Conservation (phyloP, 495 filamentous ascomycete genomes). For the Neurospora sp. region DNA sequence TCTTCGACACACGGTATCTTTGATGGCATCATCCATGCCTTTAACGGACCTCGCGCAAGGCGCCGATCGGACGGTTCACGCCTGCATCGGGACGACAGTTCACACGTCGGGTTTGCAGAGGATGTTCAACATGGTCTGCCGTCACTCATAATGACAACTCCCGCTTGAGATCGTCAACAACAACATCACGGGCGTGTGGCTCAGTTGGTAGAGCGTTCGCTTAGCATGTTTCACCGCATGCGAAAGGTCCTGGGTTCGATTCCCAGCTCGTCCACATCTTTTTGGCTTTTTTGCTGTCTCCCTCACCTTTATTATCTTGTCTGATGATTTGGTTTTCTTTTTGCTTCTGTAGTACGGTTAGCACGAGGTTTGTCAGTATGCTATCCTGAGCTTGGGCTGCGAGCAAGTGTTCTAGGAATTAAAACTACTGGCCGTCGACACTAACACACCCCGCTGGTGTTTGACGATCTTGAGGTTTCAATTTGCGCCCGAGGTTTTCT, state of each 20-base stretch:
- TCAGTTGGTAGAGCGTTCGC: neutral
- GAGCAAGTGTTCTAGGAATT: too few species aligned
- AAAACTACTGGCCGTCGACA: too few species aligned
- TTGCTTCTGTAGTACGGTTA: too few species aligned
- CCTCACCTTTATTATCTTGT: too few species aligned
- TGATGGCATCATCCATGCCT: neutral
- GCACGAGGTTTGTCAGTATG: too few species aligned
- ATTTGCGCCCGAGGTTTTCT: too few species aligned
- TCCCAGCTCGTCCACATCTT: slow-evolving; percentile 14
- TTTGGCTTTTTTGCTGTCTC: neutral
- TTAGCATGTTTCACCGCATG: slow-evolving; percentile 1
- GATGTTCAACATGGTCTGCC: neutral
- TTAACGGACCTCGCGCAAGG: neutral
- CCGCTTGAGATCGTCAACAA: too few species aligned
- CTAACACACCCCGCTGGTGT: too few species aligned
- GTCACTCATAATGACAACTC: neutral
- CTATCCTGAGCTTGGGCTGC: too few species aligned
- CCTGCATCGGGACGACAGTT: neutral
- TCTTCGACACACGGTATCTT: neutral
- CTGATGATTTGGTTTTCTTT: too few species aligned
- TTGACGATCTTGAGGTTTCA: too few species aligned
- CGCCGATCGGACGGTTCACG: neutral
- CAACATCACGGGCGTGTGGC: neutral
- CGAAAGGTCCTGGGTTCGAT: slow-evolving; percentile 17
- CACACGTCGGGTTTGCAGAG: neutral